Base-by-base conservation (phyloP, 306 rosid genomes). In the Fragaria iinumae region DNA sequence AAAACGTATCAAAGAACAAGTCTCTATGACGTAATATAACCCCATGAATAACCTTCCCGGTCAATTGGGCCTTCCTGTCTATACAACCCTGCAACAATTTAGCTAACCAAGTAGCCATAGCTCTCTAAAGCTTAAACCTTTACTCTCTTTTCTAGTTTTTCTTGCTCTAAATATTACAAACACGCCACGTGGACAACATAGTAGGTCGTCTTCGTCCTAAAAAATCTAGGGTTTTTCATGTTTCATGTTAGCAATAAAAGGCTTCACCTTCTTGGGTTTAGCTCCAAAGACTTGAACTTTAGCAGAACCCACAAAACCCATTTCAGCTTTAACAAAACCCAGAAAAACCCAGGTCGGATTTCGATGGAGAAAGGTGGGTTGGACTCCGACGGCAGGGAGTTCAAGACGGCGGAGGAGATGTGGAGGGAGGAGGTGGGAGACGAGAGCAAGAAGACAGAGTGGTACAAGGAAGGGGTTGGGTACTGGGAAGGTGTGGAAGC, bases 401-500 rank as follows among this genome's bases (percentile, higher is more conserved):
- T 89, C 85, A 67, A 69, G 48, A 90, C 74, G 67, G 91, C 96
- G 55, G 91, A 84, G 34, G 96, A 92, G 80, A 95, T 95, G 98
- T 95, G 98, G 98, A 82, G 23, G 12, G 98, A 95, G 72, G 89
- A 92, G 49, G 83, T 82, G 38, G 97, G 98, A 20, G 90, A 95
- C 77, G 50, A 80, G 25, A 78, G 75, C 81, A 95, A 85, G 84
- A 89, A 87, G 82, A 89, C 86, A 4, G 80, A 85, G 10, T 95
- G 98, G 97, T 95, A 95, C 76, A 83, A 84, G 32, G 76, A 89
- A 23, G 98, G 98, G 64, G 89, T 95, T 63, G 93, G 95, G 53
- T 95, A 95, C 78, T 95, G 98, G 98, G 86, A 95, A 88, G 93
- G 90, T 39, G 92, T 95, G 67, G 93, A 89, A 73, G 97, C 98